A percentile compares a stretch with the other conserved stretches of the same genome.
Conservation (phyloP, 139 green algal genomes). For the Pleodorina starrii region DNA sequence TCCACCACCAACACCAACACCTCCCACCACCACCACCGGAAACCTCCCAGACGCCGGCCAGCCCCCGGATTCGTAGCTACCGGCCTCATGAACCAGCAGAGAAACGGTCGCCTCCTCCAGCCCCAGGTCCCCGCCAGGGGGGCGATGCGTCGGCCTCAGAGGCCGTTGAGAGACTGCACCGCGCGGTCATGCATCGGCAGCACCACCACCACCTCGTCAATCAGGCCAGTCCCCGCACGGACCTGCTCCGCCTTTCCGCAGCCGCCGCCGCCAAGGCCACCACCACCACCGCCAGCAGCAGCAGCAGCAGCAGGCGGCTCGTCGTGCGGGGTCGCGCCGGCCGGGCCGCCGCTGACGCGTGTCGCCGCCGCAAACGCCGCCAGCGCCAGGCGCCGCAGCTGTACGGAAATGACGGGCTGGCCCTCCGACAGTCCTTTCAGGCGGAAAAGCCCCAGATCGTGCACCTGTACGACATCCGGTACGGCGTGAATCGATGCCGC, state of each 20-base stretch:
- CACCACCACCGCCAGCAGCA: background rate
- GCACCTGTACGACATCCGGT: background rate
- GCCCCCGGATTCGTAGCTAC: too few species aligned
- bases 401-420: slow-evolving; percentile 1
- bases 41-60: too few species aligned
- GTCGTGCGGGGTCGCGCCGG: background rate
- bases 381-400: slow-evolving; percentile 13
- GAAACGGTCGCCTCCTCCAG: too few species aligned
- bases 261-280: background rate
- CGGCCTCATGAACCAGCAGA: too few species aligned
- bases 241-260: slow-evolving; percentile 24
- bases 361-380: background rate
- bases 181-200: background rate
- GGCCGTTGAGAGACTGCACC: background rate
- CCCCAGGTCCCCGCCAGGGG: too few species aligned
- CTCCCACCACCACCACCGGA: too few species aligned
- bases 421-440: slow-evolving; percentile 33
- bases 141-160: too few species aligned
- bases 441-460: slow-evolving; percentile 23
- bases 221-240: background rate
- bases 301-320: background rate
- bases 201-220: slow-evolving; percentile 31
- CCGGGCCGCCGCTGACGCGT: background rate
- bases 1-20: too few species aligned
- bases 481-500: background rate